A percentile compares a stretch with the other conserved stretches of the same genome.
These are phyloP conservation scores for Leccinum griseonigrum DNA, from an alignment of 1,284 basidiomycete species.

Conservation along the genomic window DNA sequence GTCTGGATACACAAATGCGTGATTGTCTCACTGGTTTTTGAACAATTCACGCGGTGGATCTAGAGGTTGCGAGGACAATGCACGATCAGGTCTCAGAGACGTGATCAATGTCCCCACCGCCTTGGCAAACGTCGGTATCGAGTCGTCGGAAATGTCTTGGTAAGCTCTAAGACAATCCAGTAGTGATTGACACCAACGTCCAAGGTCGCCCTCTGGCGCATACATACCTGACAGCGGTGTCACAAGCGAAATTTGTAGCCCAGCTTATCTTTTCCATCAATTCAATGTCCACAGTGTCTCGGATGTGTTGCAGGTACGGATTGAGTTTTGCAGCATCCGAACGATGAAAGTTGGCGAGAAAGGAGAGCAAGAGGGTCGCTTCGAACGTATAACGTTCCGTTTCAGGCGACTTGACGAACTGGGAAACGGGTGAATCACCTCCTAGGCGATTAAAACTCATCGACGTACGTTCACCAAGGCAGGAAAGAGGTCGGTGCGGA, in stretches of 20 bases:
- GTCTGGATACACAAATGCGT: neutral
- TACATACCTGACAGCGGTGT: slow-evolving; percentile 45
- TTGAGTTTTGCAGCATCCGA: slow-evolving; percentile 66
- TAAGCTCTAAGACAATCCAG: slow-evolving; percentile 43
- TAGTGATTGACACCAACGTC: neutral
- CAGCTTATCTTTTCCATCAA: slow-evolving; percentile 56
- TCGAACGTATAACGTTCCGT: slow-evolving; percentile 58
- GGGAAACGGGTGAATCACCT: neutral
- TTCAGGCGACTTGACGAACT: slow-evolving; percentile 55
- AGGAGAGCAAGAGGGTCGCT: slow-evolving; percentile 50
- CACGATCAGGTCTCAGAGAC: slow-evolving; percentile 52
- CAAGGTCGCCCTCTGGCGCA: slow-evolving; percentile 6
- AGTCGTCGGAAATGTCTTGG: slow-evolving; percentile 51
- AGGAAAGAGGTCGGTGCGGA: slow-evolving; percentile 58
- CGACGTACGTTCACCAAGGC: slow-evolving; percentile 45
- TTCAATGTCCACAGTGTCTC: slow-evolving; percentile 43
- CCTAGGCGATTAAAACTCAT: neutral
- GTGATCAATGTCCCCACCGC: slow-evolving; percentile 49
- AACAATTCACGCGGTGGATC: slow-evolving; percentile 53
- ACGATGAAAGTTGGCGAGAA: slow-evolving; percentile 66
- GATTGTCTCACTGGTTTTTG: slow-evolving; percentile 49
- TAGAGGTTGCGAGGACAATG: slow-evolving; percentile 43
- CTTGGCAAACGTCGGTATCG: slow-evolving; percentile 46
- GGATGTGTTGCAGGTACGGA: slow-evolving; percentile 55
- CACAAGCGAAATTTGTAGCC: slow-evolving; percentile 51